A percentile compares a stretch with the other conserved stretches of the same genome.
Conservation (phyloP, 306 rosid species). For the Sophora flavescens region DNA sequence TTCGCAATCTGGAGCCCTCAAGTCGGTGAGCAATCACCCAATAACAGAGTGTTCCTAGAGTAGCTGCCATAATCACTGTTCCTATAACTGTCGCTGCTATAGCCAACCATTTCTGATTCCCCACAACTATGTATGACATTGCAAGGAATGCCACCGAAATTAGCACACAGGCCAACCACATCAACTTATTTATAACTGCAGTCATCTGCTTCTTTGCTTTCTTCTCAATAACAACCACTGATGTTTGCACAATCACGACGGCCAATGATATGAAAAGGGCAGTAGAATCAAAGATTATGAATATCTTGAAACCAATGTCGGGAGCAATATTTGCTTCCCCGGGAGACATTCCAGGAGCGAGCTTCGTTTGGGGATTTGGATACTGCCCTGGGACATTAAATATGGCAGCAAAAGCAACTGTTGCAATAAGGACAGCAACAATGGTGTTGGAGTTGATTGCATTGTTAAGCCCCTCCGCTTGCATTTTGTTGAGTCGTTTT, state of each 20-base stretch:
- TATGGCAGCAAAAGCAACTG: constrained; percentile 87
- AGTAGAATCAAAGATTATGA: constrained; percentile 71
- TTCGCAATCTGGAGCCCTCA: constrained; percentile 64
- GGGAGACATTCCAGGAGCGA: constrained; percentile 47
- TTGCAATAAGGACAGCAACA: constrained; percentile 85
- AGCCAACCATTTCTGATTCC: constrained; percentile 68
- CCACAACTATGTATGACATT: constrained; percentile 77
- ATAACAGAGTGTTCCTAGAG: constrained; percentile 76
- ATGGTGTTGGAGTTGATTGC: constrained; percentile 81
- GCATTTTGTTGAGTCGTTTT: constrained; percentile 77
- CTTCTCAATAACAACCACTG: constrained; percentile 73
- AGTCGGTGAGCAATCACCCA: constrained; percentile 72
- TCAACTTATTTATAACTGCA: constrained; percentile 77
- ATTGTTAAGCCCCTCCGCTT: constrained; percentile 80
- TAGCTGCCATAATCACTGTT: constrained; percentile 75
- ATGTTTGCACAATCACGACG: constrained; percentile 88
- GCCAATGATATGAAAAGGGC: constrained; percentile 89
- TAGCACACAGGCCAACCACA: constrained; percentile 86
- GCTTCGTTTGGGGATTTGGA: not conserved
- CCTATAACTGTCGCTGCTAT: constrained; percentile 73
- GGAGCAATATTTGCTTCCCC: constrained; percentile 76
- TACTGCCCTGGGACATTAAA: constrained; percentile 77
- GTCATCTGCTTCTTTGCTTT: constrained; percentile 70
- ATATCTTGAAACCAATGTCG: constrained; percentile 51
- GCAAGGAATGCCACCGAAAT: constrained; percentile 83